These are phyloP conservation scores for Mycosphaerella sp. DNA, from an alignment of 2,329 filamentous ascomycete species.

Conservation along the genomic window DNA sequence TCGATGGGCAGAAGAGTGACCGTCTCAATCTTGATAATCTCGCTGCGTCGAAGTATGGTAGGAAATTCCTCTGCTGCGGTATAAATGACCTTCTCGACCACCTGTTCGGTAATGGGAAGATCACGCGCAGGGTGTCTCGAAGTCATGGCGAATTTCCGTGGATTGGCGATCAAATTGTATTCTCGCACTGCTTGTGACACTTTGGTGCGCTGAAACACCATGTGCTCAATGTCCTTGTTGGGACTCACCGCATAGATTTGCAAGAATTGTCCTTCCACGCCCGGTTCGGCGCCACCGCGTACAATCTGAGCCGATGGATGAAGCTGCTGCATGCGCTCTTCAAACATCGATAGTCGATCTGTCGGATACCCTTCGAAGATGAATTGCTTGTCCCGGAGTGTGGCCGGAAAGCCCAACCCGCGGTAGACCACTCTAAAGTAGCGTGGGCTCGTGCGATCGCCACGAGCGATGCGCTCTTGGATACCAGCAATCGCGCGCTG, in stretches of 20 bases:
- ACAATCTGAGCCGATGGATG: slow-evolving; percentile 81
- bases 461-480: slow-evolving; percentile 80
- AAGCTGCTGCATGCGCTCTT: slow-evolving; percentile 85
- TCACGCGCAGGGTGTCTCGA: slow-evolving; percentile 60
- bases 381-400: slow-evolving; percentile 80
- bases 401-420: slow-evolving; percentile 77
- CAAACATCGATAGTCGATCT: slow-evolving; percentile 74
- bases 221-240: slow-evolving; percentile 73
- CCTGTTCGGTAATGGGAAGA: slow-evolving; percentile 61
- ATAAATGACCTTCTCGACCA: slow-evolving; percentile 76
- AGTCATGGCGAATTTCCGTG: slow-evolving; percentile 71
- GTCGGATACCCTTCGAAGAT: slow-evolving; percentile 76
- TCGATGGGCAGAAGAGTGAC: slow-evolving; percentile 67
- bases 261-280: slow-evolving; percentile 85
- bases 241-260: slow-evolving; percentile 74
- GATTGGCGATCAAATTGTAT: slow-evolving; percentile 71
- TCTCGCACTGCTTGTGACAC: slow-evolving; percentile 80
- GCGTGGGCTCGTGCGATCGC: slow-evolving; percentile 68
- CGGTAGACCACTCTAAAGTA: slow-evolving; percentile 91
- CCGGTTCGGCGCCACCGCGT: slow-evolving; percentile 58
- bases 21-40: slow-evolving; percentile 65
- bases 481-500: slow-evolving; percentile 88
- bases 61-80: slow-evolving; percentile 81
- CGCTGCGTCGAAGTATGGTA: slow-evolving; percentile 80
- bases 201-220: slow-evolving; percentile 80